A percentile compares a stretch with the other conserved stretches of the same genome.
Conservation (phyloP, 192 early-diverging fungal genomes). For the Neocallimastix lanati region DNA sequence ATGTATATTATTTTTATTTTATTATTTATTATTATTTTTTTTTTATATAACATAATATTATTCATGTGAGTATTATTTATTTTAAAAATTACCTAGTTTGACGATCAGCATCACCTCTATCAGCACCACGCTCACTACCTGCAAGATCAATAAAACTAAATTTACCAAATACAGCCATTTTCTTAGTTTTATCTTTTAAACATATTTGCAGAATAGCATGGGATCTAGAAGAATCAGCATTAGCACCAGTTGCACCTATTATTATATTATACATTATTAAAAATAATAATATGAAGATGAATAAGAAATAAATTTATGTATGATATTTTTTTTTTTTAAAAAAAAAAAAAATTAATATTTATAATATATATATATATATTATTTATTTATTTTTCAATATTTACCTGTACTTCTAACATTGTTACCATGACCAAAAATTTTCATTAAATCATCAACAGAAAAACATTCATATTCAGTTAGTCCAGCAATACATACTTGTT, state of each 20-base stretch:
- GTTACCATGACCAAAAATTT: constrained; percentile 86
- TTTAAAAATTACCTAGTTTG: constrained; percentile 66
- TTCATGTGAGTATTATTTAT: no score
- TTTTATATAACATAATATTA: no score
- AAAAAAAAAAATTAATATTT: no score
- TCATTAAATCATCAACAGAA: constrained; percentile 68
- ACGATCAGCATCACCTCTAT: constrained; percentile 80
- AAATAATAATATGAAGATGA: no score
- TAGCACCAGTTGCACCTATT: constrained; percentile 78
- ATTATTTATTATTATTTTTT: no score
- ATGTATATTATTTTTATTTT: no score
- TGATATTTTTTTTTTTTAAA: no score
- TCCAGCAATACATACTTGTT: constrained; percentile 78
- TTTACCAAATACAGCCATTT: constrained; percentile 37
- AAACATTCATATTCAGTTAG: constrained; percentile 73
- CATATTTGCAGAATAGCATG: constrained; percentile 93
- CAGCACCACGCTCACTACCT: constrained; percentile 92
- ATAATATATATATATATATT: no score
- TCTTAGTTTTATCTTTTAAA: constrained; percentile 26
- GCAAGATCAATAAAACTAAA: constrained; percentile 96
- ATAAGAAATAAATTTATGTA: no score
- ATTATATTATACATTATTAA: no score
- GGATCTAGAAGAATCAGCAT: constrained; percentile 84
- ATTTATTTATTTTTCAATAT: no score
- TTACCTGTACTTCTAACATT: constrained; percentile 78